Evolutionary conservation across 441 rosid genomes (phyloP), one percentile per base, ranked within the genome.

Genomic region (Omphalea diandra): DNA sequence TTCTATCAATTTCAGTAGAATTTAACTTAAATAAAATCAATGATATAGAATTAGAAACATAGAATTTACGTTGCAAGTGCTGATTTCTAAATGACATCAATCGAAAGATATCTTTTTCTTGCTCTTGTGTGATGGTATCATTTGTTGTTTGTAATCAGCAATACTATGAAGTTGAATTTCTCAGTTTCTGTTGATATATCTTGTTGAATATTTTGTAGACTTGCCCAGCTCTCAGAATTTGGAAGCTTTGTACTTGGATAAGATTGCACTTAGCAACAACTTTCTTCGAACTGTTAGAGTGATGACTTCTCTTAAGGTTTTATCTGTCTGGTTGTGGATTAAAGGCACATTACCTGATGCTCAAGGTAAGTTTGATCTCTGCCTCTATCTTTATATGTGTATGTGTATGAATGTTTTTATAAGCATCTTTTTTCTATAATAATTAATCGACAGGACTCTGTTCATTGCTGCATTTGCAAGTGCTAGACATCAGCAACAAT

Each of bases 361-460:
- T 15, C 50, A 15, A 44, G 50, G 50, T 44, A 44, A 44, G 50
- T 14, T 44, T 44, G 18, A 15, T 14, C 50, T 14, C 50, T 44
- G 0, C 15, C 50, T 44, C 50, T 14, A 14, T 44, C 20, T 15
- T 15, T 0, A 14, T 2, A 2, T 15, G 6, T 43, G 2, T 6
- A 41, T 44, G 4, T 44, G 50, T 15, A 44, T 44, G 50, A 14
- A 44, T 44, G 50, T 44, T 14, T 14, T 44, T 44, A 15, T 44
- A 44, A 44, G n/a, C 1, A 3, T 15, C 18, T 44, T 35, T 35
- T 44, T n/a, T 44, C 5, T 44, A 44, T n/a, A 44, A 44, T 44
- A 11, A 44, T 44, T 2, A 4, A 15, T n/a, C 0, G 10, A 7
- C 65, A 77, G 77, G 74, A 4, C 17, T 59, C 32, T 77, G 77